A percentile compares a stretch with the other conserved stretches of the same genome.
phyloP scores from a whole-genome alignment of 805 yeast genomes.

The Pichia thaimueangensis region DNA sequence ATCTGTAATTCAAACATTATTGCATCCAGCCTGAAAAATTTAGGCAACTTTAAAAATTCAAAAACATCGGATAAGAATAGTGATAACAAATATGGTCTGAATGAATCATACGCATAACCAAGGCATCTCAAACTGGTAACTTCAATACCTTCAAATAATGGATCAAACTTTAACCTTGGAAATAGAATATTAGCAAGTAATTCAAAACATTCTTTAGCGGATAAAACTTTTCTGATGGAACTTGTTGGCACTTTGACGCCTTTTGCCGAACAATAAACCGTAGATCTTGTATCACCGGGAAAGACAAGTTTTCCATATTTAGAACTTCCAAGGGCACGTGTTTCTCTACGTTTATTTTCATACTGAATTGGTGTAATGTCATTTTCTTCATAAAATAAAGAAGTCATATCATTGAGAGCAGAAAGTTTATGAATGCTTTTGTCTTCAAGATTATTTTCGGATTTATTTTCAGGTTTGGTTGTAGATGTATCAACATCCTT shows the following conservation, averaged over 20 bases:
- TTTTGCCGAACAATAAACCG: conserved; percentile 8
- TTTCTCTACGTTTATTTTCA: background rate
- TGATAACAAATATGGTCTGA: conserved; percentile 18
- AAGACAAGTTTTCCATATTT: no score
- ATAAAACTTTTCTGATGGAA: conserved; percentile 13
- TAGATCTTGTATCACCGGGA: background rate
- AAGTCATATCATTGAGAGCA: no score
- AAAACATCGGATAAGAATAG: conserved; percentile 16
- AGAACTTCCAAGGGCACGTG: no score
- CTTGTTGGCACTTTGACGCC: conserved; percentile 13
- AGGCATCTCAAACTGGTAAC: conserved; percentile 2
- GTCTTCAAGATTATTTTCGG: no score
- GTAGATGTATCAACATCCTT: no score
- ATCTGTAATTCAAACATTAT: conserved; percentile 22
- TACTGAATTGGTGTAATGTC: no score
- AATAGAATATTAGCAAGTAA: conserved; percentile 16
- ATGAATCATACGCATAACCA: conserved; percentile 15
- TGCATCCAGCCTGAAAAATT: conserved; percentile 19
- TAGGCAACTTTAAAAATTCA: conserved; percentile 19
- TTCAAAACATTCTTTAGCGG: conserved; percentile 15
- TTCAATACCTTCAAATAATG: conserved; percentile 5
- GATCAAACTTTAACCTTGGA: conserved; percentile 13
- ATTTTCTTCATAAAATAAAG: no score
- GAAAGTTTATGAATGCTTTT: no score
- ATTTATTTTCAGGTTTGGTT: no score